Percentiles rank a stretch among this genome's conserved stretches.
phyloP scores from a whole-genome alignment of 495 filamentous ascomycete genomes.

The Entonaema liquescens region DNA sequence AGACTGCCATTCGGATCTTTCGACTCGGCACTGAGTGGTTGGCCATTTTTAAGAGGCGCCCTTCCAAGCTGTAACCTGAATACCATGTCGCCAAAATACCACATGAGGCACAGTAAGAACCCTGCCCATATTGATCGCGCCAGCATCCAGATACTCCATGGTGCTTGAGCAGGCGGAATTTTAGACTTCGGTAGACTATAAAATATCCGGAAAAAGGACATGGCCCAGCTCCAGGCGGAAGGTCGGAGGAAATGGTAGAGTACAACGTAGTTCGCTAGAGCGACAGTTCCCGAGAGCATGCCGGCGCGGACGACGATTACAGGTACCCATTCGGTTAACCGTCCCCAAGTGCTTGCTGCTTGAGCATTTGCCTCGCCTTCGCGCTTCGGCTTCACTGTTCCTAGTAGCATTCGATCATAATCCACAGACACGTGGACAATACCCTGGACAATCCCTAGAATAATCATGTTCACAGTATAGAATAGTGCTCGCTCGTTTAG shows the following conservation, averaged over 20 bases:
- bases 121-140: constrained; percentile 70
- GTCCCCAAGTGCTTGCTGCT: constrained; percentile 10
- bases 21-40: constrained; percentile 83
- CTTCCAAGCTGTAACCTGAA: constrained; percentile 82
- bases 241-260: constrained; percentile 73
- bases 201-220: constrained; percentile 74
- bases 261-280: constrained; percentile 60
- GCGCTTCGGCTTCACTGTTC: constrained; percentile 44
- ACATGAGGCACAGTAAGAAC: constrained; percentile 71
- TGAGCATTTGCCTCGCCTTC: constrained; percentile 24
- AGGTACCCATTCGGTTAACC: constrained; percentile 29
- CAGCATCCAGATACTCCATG: constrained; percentile 65
- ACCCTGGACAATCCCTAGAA: constrained; percentile 74
- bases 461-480: constrained; percentile 72
- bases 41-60: constrained; percentile 80
- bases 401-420: constrained; percentile 72
- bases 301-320: constrained; percentile 32
- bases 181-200: constrained; percentile 77
- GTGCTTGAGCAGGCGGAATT: constrained; percentile 65
- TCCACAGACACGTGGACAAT: constrained; percentile 75
- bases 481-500: constrained; percentile 91
- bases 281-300: constrained; percentile 51
- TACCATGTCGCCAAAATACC: constrained; percentile 76
- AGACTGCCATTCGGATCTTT: constrained; percentile 93
- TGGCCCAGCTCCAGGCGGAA: constrained; percentile 70